These are phyloP conservation scores for Ophiocordyceps camponoti-floridani DNA, from an alignment of 2,329 filamentous ascomycete genomes.

Conservation along the genomic window DNA sequence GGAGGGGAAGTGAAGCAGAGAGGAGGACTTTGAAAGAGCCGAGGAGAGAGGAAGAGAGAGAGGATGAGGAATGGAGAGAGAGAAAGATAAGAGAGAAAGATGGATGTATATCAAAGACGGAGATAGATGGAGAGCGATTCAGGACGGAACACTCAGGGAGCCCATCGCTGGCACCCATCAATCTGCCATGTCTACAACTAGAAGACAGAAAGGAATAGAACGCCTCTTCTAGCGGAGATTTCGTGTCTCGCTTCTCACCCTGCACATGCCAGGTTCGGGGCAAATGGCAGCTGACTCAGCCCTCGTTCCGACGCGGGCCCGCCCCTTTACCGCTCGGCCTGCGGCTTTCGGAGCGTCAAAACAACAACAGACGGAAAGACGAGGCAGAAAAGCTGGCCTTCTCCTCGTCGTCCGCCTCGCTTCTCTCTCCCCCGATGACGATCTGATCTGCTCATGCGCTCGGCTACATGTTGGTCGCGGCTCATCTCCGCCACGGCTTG, in stretches of 20 bases:
- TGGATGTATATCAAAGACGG: no score
- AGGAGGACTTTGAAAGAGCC: no score
- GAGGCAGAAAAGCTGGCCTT: neutral
- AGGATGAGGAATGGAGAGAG: neutral
- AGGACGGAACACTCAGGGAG: no score
- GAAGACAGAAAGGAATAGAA: no score
- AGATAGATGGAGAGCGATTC: no score
- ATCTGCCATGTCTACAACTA: no score
- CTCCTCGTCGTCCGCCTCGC: neutral
- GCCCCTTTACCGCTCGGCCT: neutral
- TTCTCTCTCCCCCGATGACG: neutral
- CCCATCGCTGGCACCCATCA: no score
- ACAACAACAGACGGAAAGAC: neutral
- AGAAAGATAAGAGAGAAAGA: no score
- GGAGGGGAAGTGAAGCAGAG: no score
- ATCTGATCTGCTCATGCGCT: slow-evolving; percentile 13
- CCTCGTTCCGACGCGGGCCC: neutral
- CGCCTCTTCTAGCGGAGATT: no score
- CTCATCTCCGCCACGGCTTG: slow-evolving; percentile 37
- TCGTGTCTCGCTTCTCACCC: neutral
- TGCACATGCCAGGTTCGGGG: neutral
- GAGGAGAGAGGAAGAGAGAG: neutral
- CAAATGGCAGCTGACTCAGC: neutral
- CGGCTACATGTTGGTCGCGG: slow-evolving; percentile 33
- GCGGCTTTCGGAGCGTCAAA: neutral